Conservation (phyloP, 2,329 filamentous ascomycete genomes). For the Cercospora sp. region DNA sequence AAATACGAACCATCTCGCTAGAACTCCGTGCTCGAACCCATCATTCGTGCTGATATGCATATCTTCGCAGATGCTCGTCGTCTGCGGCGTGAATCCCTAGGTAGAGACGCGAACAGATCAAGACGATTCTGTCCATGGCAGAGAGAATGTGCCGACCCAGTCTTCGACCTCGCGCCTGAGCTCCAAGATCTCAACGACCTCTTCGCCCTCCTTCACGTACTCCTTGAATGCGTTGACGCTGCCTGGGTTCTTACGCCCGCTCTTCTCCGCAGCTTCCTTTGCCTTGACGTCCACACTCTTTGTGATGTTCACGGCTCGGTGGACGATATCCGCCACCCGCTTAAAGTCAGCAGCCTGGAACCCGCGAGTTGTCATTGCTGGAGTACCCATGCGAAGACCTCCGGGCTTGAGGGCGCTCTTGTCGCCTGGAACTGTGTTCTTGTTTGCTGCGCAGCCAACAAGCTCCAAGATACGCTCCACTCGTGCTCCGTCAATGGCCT, state of each 20-base stretch:
- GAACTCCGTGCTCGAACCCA: slow-evolving; percentile 4
- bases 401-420: slow-evolving; percentile 90
- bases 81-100: not conserved
- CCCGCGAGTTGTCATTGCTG: slow-evolving; percentile 97
- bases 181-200: slow-evolving; percentile 69
- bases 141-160: slow-evolving; percentile 72
- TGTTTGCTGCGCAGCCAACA: slow-evolving; percentile 98
- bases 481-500: slow-evolving; percentile 86
- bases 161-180: slow-evolving; percentile 72
- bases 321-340: slow-evolving; percentile 80
- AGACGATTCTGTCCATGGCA: slow-evolving; percentile 58
- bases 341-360: slow-evolving; percentile 86
- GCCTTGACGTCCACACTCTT: slow-evolving; percentile 72
- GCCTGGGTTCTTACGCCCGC: slow-evolving; percentile 64
- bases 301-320: slow-evolving; percentile 77
- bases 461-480: slow-evolving; percentile 95
- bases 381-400: slow-evolving; percentile 89
- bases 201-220: slow-evolving; percentile 66
- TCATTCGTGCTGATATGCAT: not conserved
- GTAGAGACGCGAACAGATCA: slow-evolving; percentile 6
- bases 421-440: slow-evolving; percentile 97
- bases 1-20: slow-evolving; percentile 15
- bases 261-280: slow-evolving; percentile 66
- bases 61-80: not conserved
- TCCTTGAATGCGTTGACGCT: slow-evolving; percentile 68